Conservation (phyloP, 1,139 yeast genomes). For the Saccharomycopsis crataegensis region DNA sequence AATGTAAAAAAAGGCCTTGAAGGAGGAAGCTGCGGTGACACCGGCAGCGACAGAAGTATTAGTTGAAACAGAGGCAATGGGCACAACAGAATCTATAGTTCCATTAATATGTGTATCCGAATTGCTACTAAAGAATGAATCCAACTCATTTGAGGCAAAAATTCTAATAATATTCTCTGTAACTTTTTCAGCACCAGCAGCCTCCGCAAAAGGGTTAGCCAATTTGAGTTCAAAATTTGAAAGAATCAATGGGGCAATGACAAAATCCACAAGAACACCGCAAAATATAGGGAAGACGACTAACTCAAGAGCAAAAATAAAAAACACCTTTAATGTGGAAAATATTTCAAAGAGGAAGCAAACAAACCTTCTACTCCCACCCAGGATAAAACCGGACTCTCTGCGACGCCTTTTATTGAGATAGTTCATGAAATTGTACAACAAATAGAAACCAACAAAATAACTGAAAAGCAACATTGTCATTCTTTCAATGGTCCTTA, state of each 20-base stretch:
- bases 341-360: slow-evolving; percentile 47
- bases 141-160: slow-evolving; percentile 7
- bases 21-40: background rate
- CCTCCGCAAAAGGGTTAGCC: slow-evolving; percentile 8
- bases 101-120: background rate
- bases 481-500: slow-evolving; percentile 31
- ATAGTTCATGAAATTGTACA: slow-evolving; percentile 33
- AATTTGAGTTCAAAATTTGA: slow-evolving; percentile 11
- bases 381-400: slow-evolving; percentile 36
- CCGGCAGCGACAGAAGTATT: background rate
- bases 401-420: slow-evolving; percentile 24
- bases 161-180: slow-evolving; percentile 3
- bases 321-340: slow-evolving; percentile 64
- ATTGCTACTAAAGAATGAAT: background rate
- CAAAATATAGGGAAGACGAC: slow-evolving; percentile 81
- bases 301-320: slow-evolving; percentile 71
- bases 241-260: slow-evolving; percentile 48
- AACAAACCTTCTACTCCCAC: slow-evolving; percentile 45
- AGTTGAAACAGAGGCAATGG: background rate
- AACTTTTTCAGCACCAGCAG: background rate
- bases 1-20: background rate
- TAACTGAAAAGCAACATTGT: slow-evolving; percentile 33
- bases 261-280: slow-evolving; percentile 70
- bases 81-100: background rate
- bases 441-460: slow-evolving; percentile 26